Evolutionary conservation across 2,329 filamentous ascomycete genomes (phyloP), one percentile per base, ranked within the genome.

Genomic region (Blastomyces gilchristii): DNA sequence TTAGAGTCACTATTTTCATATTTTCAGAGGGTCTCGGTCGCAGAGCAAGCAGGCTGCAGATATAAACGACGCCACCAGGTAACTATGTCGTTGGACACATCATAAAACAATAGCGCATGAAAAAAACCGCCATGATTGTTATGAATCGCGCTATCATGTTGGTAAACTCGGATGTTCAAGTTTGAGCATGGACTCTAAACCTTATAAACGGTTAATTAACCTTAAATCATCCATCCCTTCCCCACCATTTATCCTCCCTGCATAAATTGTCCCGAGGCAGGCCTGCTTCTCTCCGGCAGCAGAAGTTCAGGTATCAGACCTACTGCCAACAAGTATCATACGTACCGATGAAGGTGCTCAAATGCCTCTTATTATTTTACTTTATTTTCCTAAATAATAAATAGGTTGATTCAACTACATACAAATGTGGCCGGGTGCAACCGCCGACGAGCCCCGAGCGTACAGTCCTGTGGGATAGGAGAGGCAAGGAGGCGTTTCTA

Each of bases 131-230:
- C 37, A 39, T 39, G 37, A 39, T 39, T 39, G 9, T 12, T 39
- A 39, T 39, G 37, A 39, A 39, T 39, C 37, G 37, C 37, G 9
- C 37, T 12, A 11, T 12, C 37, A 12, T 39, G 37, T 12, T 39
- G 34, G 34, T 7, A 9, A 9, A 9, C 37, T 12, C 3, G n/a
- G n/a, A 49, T 49, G 22, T 49, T 49, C 47, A 49, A 5, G 47
- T 11, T 12, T 52, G 49, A 14, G 49, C 49, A 31, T 18, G 11
- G 49, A 52, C 49, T 37, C 9, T 37, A 43, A 58, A 41, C 54
- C 54, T 49, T 59, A n/a, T 31, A 59, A 45, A 47, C 31, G 58
- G 43, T 49, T 47, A 49, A 59, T 49, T 59, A 59, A 59, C 58
- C 41, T 59, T 59, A 59, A 59, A 59, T 59, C 25, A 37, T 34